Base-by-base conservation (phyloP, 1,284 basidiomycete species). In the Exobasidium cylindrosporum region DNA sequence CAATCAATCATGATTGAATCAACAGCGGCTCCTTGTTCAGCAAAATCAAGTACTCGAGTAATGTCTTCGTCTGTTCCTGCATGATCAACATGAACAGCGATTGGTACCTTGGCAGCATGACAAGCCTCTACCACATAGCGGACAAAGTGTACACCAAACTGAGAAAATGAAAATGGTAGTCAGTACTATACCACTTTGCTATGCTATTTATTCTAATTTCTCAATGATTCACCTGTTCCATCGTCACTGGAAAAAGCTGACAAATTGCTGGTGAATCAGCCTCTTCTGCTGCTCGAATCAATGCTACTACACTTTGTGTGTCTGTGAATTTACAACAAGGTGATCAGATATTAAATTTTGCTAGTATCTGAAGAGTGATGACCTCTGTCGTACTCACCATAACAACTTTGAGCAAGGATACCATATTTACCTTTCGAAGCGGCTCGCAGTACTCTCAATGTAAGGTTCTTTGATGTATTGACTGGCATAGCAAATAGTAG, bases 1-100 rank as follows among this genome's bases (percentile, higher is more conserved):
- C 67, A 69, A 47, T 70, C 69, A 32, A 70, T 67, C 69, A 70
- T 70, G 57, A 70, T 70, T 2, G 54, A 59, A 40, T 70, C 69
- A 11, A 70, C 28, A 1, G 57, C 58, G 0, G 55, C 58, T 6
- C 66, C 67, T 49, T 67, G 35, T 49, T 69, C 65, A 0, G 69
- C 69, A 49, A 50, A 69, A 17, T 61, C 49, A 10, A 70, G 45
- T 1, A 62, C 66, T 6, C 64, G 54, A 10, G 28, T 45, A 50
- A 70, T 70, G 52, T 70, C 69, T 44, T 69, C 65, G 40, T 69
- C 61, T 10, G 3, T 49, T 0, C 61, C 67, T 0, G 69, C 69
- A 30, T 70, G 69, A 57, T 70, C 69, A 50, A 70, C 60, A 50
- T 70, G 67, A 4, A 70, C 69, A 0, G 62, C 24, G 40, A 70